Evolutionary conservation across 208 protist genomes (phyloP), one percentile per base, ranked within the genome.

Genomic region (Trypanosoma mega): DNA sequence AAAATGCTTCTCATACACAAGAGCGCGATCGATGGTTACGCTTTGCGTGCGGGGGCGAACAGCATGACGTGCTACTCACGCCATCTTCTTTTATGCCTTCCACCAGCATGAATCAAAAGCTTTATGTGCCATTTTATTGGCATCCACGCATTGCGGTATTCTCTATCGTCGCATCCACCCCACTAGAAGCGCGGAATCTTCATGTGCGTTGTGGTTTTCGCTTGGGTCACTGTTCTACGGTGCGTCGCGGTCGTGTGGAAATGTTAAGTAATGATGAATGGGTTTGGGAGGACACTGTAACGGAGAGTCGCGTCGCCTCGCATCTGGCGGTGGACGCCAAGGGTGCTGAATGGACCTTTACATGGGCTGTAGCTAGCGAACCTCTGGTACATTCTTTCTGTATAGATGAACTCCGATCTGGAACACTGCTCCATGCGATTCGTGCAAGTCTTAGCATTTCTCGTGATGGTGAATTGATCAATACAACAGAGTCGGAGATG

Each of bases 111-210:
- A 4, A n/a, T 18, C n/a, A 39, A 39, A 6, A 21, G 21, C 14
- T 50, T 23, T 18, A 26, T 29, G 63, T 69, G 9, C 52, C 63
- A 3, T 69, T 69, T 48, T 46, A 24, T 36, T 69, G 63, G 53
- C 56, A 54, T 47, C 63, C 63, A 31, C 24, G 54, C 12, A n/a
- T 57, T 9, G 23, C 34, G 12, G 34, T 39, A 12, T n/a, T n/a
- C n/a, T n/a, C n/a, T n/a, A n/a, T n/a, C n/a, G n/a, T n/a, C n/a
- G n/a, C n/a, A n/a, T n/a, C n/a, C n/a, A n/a, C n/a, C n/a, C n/a
- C n/a, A n/a, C n/a, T n/a, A n/a, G n/a, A n/a, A 20, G 23, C 8
- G n/a, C 43, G 56, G 3, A 21, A 50, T 37, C 31, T 26, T 21
- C 39, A 7, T 4, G 18, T 6, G 27, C 27, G 14, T 27, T 51